Evolutionary conservation across 257 asterid species (phyloP).

Genomic region (Henckelia pumila): DNA sequence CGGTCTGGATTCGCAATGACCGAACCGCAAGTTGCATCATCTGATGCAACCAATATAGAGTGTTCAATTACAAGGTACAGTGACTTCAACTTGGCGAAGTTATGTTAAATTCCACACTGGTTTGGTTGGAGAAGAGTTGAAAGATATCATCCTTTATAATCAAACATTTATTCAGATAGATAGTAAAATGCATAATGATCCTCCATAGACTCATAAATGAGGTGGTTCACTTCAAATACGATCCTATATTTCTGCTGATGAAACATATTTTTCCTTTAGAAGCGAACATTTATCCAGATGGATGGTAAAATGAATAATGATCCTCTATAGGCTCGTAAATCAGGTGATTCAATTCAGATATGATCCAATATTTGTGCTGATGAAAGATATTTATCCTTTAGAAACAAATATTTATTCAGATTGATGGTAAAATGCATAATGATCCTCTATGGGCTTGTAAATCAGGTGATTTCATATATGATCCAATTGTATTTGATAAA

Average conservation of each 20-base stretch:
- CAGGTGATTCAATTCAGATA: neutral
- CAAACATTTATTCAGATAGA: neutral
- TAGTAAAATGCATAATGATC: too few relatives aligned
- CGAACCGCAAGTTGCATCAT: constrained; percentile 96
- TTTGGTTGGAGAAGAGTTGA: constrained; percentile 3
- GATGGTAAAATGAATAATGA: too few relatives aligned
- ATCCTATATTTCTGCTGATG: neutral
- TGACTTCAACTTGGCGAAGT: neutral
- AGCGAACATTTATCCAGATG: neutral
- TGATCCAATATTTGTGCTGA: too few relatives aligned
- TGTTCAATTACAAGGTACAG: constrained; percentile 83
- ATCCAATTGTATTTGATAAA: too few relatives aligned
- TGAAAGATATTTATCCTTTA: neutral
- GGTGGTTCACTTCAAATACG: neutral
- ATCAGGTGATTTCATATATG: too few relatives aligned
- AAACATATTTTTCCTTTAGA: neutral
- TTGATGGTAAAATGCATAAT: too few relatives aligned
- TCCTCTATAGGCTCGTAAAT: neutral
- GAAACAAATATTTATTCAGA: neutral
- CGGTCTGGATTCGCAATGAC: constrained; percentile 99
- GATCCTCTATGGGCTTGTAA: too few relatives aligned
- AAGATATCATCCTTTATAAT: neutral
- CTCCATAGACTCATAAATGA: neutral
- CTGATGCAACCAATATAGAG: constrained; percentile 96
- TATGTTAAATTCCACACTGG: neutral